These are phyloP conservation scores for Nephelium lappaceum DNA, from an alignment of 345 rosid genomes.

Conservation along the genomic window DNA sequence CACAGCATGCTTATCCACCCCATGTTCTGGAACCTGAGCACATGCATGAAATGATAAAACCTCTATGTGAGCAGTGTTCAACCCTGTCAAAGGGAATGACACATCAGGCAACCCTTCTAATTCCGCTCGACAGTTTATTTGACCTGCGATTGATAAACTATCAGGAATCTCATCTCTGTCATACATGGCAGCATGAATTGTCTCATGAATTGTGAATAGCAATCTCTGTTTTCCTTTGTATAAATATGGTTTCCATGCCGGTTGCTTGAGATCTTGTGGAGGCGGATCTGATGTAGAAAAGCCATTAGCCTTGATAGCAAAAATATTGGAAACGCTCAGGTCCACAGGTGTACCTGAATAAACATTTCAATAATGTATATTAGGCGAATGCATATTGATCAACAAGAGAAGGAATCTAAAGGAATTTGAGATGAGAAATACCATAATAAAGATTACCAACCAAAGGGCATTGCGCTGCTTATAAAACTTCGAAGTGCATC, in stretches of 20 bases:
- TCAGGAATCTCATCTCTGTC: conserved; percentile 93
- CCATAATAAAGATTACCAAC: conserved; percentile 54
- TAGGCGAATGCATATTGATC: conserved; percentile 18
- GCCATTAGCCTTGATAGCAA: conserved; percentile 67
- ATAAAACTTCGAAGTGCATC: conserved; percentile 77
- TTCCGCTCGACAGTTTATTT: conserved; percentile 90
- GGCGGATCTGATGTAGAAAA: conserved; percentile 81
- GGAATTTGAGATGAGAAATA: conserved; percentile 31
- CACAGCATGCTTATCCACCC: conserved; percentile 74
- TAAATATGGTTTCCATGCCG: conserved; percentile 95
- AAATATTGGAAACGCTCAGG: conserved; percentile 67
- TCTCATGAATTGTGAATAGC: conserved; percentile 78
- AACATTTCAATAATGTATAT: conserved; percentile 9
- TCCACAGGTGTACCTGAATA: conserved; percentile 81
- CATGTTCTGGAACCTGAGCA: conserved; percentile 89
- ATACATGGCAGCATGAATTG: conserved; percentile 79
- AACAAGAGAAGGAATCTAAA: conserved; percentile 12
- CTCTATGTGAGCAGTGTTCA: conserved; percentile 62
- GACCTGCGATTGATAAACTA: conserved; percentile 79
- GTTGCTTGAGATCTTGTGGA: conserved; percentile 81
- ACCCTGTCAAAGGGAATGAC: conserved; percentile 77
- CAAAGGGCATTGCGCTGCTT: conserved; percentile 85
- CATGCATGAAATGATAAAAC: conserved; percentile 86
- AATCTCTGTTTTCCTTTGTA: conserved; percentile 87
- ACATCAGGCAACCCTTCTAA: conserved; percentile 94